Base-by-base conservation (phyloP, 192 early-diverging fungal species). In the Ambispora gerdemannii region DNA sequence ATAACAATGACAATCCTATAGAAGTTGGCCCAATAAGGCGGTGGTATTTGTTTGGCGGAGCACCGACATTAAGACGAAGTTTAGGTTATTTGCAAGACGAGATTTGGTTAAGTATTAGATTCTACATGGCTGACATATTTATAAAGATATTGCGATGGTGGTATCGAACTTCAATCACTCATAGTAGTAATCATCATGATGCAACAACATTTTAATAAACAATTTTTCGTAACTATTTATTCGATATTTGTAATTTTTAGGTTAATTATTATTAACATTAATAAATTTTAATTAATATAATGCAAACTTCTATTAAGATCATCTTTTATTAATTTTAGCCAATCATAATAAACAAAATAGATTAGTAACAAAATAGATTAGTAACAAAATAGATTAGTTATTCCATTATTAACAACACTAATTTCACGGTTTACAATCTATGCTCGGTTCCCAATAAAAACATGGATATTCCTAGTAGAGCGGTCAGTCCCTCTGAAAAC, bases 41-140 rank as follows among this genome's bases (percentile, higher is more conserved):
- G 10, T 82, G 75, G 75, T 82, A 82, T 50, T 63, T 82, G 0
- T 77, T 77, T 70, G 75, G 75, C 52, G 75, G 76, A 3, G 65
- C 80, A 6, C 80, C 80, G 3, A 82, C 66, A 13, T 49, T 82
- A 7, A 20, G 20, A 0, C 63, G 80, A 31, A 77, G 73, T 67
- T 11, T 78, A 4, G 52, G 68, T 11, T 82, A 70, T 50, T 55
- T 79, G 3, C 71, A 59, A 67, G 80, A 82, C 50, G 56, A 55
- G 2, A 56, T 82, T 49, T 33, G 50, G 4, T 75, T 82, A 73
- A 68, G 68, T 0, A 72, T 78, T 70, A 55, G 76, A 51, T 24
- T 82, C 17, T 73, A 72, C 56, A 61, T 70, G 2, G 75, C 72
- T 3, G 77, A 82, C 49, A 59, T 69, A 2, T 7, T 74, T 2